These are phyloP conservation scores for Cylindrodendrum hubeiense DNA, from an alignment of 2,329 filamentous ascomycete species.

Conservation along the genomic window DNA sequence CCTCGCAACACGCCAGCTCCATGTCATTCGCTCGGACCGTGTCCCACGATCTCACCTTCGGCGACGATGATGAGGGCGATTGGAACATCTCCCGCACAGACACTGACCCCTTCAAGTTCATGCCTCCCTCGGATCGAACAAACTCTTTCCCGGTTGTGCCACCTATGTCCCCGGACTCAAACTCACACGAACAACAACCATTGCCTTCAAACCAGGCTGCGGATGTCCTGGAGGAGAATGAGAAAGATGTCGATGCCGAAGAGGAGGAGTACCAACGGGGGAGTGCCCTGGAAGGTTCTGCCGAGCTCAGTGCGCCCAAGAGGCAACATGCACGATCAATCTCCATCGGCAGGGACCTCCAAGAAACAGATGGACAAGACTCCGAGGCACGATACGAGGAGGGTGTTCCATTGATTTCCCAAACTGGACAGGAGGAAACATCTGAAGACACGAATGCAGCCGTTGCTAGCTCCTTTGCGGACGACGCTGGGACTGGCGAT, in stretches of 20 bases:
- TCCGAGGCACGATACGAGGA: slow-evolving; percentile 76
- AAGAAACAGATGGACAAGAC: slow-evolving; percentile 55
- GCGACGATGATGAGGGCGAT: slow-evolving; percentile 70
- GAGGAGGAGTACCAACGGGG: slow-evolving; percentile 51
- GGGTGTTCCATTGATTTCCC: slow-evolving; percentile 72
- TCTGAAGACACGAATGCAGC: slow-evolving; percentile 36
- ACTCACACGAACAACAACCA: slow-evolving; percentile 50
- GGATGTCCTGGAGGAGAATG: slow-evolving; percentile 65
- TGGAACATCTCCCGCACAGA: slow-evolving; percentile 66
- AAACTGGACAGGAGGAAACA: slow-evolving; percentile 32
- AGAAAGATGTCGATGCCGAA: slow-evolving; percentile 60
- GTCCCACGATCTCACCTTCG: slow-evolving; percentile 71
- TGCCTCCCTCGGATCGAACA: slow-evolving; percentile 68
- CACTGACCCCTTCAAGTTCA: slow-evolving; percentile 70
- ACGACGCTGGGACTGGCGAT: slow-evolving; percentile 64
- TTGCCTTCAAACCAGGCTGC: slow-evolving; percentile 64
- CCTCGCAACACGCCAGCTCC: slow-evolving; percentile 69
- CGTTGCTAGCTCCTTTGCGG: slow-evolving; percentile 53
- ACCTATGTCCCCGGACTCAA: slow-evolving; percentile 48
- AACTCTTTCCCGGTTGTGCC: slow-evolving; percentile 74
- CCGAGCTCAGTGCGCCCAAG: slow-evolving; percentile 25
- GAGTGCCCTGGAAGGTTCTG: slow-evolving; percentile 20
- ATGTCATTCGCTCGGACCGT: slow-evolving; percentile 75
- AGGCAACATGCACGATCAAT: slow-evolving; percentile 47
- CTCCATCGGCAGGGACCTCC: slow-evolving; percentile 59